phyloP scores from a whole-genome alignment of 1,284 basidiomycete genomes.

The Apiotrichum mycotoxinovorans region DNA sequence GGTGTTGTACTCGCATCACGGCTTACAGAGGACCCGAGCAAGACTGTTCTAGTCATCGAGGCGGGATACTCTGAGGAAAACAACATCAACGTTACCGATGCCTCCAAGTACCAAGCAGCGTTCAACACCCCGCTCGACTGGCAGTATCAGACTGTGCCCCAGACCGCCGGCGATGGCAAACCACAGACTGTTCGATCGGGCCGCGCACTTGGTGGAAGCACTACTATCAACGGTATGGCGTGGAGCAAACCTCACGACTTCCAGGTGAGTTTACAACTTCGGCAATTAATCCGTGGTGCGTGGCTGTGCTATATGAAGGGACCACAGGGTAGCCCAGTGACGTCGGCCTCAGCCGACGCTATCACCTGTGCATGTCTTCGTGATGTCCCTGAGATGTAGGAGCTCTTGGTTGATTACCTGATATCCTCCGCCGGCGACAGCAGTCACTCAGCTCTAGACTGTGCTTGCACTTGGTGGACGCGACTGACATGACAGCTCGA shows the following conservation, averaged over 20 bases:
- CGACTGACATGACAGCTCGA: conserved; percentile 26
- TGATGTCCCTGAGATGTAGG: too few species aligned
- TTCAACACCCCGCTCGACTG: conserved; percentile 38
- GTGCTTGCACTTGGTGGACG: too few species aligned
- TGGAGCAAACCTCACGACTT: conserved; percentile 42
- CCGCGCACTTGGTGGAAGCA: conserved; percentile 41
- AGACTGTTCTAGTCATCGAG: conserved; percentile 49
- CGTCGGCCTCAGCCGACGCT: too few species aligned
- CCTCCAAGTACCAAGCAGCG: conserved; percentile 22
- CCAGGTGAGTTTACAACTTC: conserved; percentile 14
- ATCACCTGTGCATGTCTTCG: too few species aligned
- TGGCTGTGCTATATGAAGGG: too few species aligned
- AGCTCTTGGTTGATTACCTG: too few species aligned
- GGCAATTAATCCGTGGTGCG: too few species aligned
- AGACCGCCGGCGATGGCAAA: conserved; percentile 29
- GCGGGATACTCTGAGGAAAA: conserved; percentile 34
- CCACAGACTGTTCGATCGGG: conserved; percentile 26
- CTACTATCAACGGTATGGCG: conserved; percentile 48
- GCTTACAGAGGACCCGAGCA: conserved; percentile 57
- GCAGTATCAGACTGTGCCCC: conserved; percentile 37
- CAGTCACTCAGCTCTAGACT: too few species aligned
- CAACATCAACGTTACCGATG: conserved; percentile 27
- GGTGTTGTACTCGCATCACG: conserved; percentile 63
- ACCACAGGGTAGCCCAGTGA: too few species aligned
- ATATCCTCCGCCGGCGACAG: too few species aligned